Percentiles rank a stretch among this genome's conserved stretches.
These are phyloP conservation scores for Euphorbia celastroides DNA, from an alignment of 441 rosid species.

Conservation along the genomic window DNA sequence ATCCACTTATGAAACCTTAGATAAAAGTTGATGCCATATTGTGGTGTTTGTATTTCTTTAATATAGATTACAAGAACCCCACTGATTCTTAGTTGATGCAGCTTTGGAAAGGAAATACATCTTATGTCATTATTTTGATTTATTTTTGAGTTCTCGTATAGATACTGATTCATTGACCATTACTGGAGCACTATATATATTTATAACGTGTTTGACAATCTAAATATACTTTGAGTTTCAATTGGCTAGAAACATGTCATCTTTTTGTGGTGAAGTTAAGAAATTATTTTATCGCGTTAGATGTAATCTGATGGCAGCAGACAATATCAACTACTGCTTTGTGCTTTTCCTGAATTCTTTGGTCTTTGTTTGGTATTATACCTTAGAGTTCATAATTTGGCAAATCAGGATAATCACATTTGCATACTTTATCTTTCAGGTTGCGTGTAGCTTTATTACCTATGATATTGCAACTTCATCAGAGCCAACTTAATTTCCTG, in stretches of 20 bases:
- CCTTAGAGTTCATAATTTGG: background rate
- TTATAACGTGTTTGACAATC: background rate
- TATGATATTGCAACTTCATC: conserved; percentile 87
- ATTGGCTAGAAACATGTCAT: background rate
- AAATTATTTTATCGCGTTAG: background rate
- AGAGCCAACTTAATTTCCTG: conserved; percentile 92
- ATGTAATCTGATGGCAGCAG: background rate
- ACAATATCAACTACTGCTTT: background rate
- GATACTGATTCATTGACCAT: background rate
- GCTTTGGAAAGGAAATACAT: background rate
- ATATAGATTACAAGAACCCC: background rate
- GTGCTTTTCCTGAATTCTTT: too few relatives aligned
- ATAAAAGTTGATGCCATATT: background rate
- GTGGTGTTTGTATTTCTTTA: background rate
- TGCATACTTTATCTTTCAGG: conserved; percentile 40
- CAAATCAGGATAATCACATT: conserved; percentile 16
- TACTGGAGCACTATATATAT: too few relatives aligned
- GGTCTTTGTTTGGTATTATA: background rate
- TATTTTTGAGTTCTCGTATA: background rate
- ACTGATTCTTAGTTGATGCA: background rate
- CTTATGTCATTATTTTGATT: background rate
- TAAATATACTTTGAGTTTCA: background rate
- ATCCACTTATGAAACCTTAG: background rate
- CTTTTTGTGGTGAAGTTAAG: background rate
- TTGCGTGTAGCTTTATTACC: conserved; percentile 80